A percentile compares a stretch with the other conserved stretches of the same genome.
These are phyloP conservation scores for Nicotiana paniculata DNA, from an alignment of 257 asterid species.

Conservation along the genomic window DNA sequence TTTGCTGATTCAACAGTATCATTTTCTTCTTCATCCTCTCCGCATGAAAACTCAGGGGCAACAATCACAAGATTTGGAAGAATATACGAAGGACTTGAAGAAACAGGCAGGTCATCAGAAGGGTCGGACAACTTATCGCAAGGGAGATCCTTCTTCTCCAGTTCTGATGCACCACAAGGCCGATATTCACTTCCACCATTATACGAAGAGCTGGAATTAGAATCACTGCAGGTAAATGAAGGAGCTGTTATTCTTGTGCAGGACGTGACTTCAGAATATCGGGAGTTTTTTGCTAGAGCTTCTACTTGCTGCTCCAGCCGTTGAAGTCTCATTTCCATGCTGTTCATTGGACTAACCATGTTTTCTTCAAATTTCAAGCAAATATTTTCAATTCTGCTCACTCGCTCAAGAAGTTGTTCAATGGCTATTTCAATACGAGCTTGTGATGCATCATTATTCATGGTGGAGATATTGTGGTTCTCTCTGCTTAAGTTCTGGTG, in stretches of 20 bases:
- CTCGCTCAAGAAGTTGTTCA: slow-evolving; percentile 68
- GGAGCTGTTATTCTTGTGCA: slow-evolving; percentile 67
- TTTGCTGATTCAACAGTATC: slow-evolving; percentile 25
- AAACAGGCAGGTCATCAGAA: slow-evolving; percentile 21
- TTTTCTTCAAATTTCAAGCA: slow-evolving; percentile 83
- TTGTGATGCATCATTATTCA: slow-evolving; percentile 12
- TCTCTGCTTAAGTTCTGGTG: neutral
- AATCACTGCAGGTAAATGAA: slow-evolving; percentile 57
- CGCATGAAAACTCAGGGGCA: slow-evolving; percentile 70
- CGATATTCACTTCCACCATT: slow-evolving; percentile 34
- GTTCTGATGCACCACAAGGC: slow-evolving; percentile 31
- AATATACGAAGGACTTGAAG: slow-evolving; percentile 15
- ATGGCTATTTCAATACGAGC: slow-evolving; percentile 46
- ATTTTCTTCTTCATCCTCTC: slow-evolving; percentile 47
- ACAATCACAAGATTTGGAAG: slow-evolving; percentile 54
- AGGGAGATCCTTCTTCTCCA: slow-evolving; percentile 36
- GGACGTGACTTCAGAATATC: slow-evolving; percentile 31
- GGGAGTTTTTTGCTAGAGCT: slow-evolving; percentile 43
- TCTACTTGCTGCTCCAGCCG: slow-evolving; percentile 72
- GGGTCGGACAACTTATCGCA: slow-evolving; percentile 24
- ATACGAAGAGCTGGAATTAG: slow-evolving; percentile 51
- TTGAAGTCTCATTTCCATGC: slow-evolving; percentile 74
- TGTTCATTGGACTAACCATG: slow-evolving; percentile 74
- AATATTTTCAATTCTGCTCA: slow-evolving; percentile 69
- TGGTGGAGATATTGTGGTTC: slow-evolving; percentile 2